A percentile compares a stretch with the other conserved stretches of the same genome.
These are phyloP conservation scores for Camelina sativa DNA, from an alignment of 345 rosid genomes.

Conservation along the genomic window DNA sequence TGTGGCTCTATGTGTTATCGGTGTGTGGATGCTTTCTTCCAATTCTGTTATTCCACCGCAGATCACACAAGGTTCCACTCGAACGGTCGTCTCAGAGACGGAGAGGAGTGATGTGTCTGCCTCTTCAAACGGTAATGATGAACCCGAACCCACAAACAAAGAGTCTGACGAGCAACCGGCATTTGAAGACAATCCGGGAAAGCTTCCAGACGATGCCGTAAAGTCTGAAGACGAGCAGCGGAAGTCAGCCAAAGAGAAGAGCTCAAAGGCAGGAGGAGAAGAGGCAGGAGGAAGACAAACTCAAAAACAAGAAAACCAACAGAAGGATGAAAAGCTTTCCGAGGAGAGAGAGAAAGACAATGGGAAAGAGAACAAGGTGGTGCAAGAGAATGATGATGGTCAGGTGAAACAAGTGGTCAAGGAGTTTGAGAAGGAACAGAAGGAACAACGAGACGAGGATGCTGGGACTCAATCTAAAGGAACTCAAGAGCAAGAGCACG, in stretches of 20 bases:
- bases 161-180: conserved; percentile 46
- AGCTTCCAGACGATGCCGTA: conserved; percentile 83
- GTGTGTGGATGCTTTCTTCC: conserved; percentile 80
- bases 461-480: conserved; percentile 46
- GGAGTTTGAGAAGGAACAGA: conserved; percentile 48
- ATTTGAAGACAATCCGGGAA: conserved; percentile 81
- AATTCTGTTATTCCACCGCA: conserved; percentile 55
- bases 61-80: conserved; percentile 46
- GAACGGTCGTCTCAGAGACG: conserved; percentile 31
- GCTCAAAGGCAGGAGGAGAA: conserved; percentile 37
- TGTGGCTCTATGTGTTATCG: conserved; percentile 67
- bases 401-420: conserved; percentile 35
- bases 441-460: conserved; percentile 58
- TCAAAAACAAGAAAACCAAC: conserved; percentile 46
- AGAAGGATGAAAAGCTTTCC: conserved; percentile 26
- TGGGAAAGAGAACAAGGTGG: conserved; percentile 1
- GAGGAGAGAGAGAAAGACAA: conserved; percentile 30
- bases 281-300: conserved; percentile 51
- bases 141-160: conserved; percentile 39
- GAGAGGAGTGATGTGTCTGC: conserved; percentile 39
- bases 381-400: conserved; percentile 33
- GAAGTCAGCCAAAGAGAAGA: conserved; percentile 46
- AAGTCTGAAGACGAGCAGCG: conserved; percentile 55
- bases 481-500: conserved; percentile 35
- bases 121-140: conserved; percentile 20